phyloP scores from a whole-genome alignment of 1,139 yeast species.

The Scheffersomyces titani region DNA sequence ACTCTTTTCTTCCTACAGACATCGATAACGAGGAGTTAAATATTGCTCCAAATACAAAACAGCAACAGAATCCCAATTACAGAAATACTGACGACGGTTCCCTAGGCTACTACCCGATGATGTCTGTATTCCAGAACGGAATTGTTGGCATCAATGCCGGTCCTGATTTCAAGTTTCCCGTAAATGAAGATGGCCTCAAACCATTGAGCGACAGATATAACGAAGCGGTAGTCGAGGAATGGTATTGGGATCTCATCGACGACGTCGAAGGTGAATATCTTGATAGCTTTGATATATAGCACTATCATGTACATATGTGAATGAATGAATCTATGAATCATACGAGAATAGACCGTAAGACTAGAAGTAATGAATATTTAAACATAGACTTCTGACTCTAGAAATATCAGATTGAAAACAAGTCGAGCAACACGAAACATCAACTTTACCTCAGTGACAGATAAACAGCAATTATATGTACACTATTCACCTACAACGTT shows the following conservation, averaged over 20 bases:
- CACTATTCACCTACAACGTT: neutral
- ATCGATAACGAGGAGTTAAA: constrained; percentile 27
- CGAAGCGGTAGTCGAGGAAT: constrained; percentile 76
- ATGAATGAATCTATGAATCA: neutral
- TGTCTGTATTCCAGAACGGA: constrained; percentile 83
- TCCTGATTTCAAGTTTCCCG: constrained; percentile 58
- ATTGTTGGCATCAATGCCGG: constrained; percentile 70
- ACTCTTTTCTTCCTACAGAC: constrained; percentile 69
- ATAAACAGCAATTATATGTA: neutral
- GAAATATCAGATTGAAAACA: too few species aligned
- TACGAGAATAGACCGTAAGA: too few species aligned
- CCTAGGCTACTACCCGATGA: constrained; percentile 88
- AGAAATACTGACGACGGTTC: constrained; percentile 73
- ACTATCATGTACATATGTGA: neutral
- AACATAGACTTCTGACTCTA: neutral
- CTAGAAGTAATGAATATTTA: neutral
- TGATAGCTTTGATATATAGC: constrained; percentile 42
- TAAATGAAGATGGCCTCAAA: constrained; percentile 31
- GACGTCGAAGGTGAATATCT: constrained; percentile 73
- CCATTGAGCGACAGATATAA: constrained; percentile 64
- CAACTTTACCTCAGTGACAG: neutral
- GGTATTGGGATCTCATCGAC: constrained; percentile 80
- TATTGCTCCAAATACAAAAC: constrained; percentile 37
- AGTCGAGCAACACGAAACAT: neutral
- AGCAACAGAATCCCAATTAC: constrained; percentile 50